A percentile compares a stretch with the other conserved stretches of the same genome.
Conservation (phyloP, 1,284 basidiomycete species). For the Xanthoconium separans region DNA sequence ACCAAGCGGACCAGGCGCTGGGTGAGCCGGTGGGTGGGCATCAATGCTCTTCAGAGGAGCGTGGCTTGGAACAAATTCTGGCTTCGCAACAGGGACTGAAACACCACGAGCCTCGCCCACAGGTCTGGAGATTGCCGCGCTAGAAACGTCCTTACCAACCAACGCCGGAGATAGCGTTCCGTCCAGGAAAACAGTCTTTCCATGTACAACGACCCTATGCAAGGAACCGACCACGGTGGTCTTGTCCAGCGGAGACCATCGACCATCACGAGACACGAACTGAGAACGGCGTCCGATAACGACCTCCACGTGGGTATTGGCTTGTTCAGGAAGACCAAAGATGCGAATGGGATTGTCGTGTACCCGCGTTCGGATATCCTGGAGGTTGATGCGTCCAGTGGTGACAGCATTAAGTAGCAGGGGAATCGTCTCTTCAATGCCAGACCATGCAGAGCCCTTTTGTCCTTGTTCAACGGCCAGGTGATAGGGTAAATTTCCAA, state of each 20-base stretch:
- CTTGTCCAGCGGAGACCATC: constrained; percentile 87
- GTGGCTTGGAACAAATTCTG: constrained; percentile 31
- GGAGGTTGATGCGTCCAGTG: constrained; percentile 77
- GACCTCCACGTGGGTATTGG: constrained; percentile 90
- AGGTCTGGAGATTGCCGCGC: constrained; percentile 54
- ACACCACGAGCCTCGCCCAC: constrained; percentile 27
- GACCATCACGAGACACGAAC: constrained; percentile 49
- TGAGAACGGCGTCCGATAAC: constrained; percentile 78
- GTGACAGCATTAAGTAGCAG: constrained; percentile 87
- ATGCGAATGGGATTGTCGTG: constrained; percentile 93
- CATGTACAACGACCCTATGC: constrained; percentile 90
- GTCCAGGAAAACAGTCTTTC: constrained; percentile 91
- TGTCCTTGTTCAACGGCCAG: constrained; percentile 72
- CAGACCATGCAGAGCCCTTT: constrained; percentile 69
- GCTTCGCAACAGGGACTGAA: constrained; percentile 21
- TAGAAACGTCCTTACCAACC: constrained; percentile 82
- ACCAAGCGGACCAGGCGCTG: constrained; percentile 22
- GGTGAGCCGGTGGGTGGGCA: constrained; percentile 17
- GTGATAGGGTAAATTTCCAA: constrained; percentile 83
- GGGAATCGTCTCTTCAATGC: constrained; percentile 87
- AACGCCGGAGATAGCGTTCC: constrained; percentile 68
- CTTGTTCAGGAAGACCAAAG: constrained; percentile 86
- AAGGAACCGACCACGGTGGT: constrained; percentile 72
- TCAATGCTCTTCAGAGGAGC: constrained; percentile 26
- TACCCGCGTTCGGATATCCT: constrained; percentile 79